Conservation (phyloP, 345 rosid genomes). For the Schrenkiella parvula region DNA sequence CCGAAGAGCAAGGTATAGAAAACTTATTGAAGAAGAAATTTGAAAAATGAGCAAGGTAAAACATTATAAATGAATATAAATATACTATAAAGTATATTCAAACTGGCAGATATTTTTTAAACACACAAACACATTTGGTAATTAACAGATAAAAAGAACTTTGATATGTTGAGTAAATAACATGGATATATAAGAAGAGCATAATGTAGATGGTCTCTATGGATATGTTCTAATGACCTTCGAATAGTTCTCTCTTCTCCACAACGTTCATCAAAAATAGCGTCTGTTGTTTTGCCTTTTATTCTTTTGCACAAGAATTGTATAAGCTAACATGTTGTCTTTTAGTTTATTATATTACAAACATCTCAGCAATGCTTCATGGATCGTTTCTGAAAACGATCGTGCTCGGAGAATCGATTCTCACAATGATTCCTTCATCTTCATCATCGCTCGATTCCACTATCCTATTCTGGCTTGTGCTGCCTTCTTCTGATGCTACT, state of each 20-base stretch:
- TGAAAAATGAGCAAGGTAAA: background rate
- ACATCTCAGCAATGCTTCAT: background rate
- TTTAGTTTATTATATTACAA: background rate
- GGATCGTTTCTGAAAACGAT: conserved; percentile 47
- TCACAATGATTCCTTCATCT: conserved; percentile 51
- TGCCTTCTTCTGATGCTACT: conserved; percentile 2
- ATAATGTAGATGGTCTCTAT: background rate
- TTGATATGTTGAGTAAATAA: background rate
- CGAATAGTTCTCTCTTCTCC: background rate
- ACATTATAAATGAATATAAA: background rate
- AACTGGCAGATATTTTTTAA: background rate
- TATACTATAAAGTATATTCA: no score
- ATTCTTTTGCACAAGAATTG: background rate
- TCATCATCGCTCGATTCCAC: conserved; percentile 52
- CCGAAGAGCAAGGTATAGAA: background rate
- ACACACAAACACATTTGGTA: background rate
- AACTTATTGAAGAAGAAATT: background rate
- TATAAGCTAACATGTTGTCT: background rate
- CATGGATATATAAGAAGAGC: background rate
- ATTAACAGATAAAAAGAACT: background rate
- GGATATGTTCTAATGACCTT: background rate
- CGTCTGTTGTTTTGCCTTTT: background rate
- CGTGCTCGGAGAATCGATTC: conserved; percentile 77
- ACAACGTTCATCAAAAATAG: background rate
- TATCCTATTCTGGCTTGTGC: background rate